A percentile compares a stretch with the other conserved stretches of the same genome.
Evolutionary conservation across 345 rosid species (phyloP).

Genomic region (Moricandia arvensis): DNA sequence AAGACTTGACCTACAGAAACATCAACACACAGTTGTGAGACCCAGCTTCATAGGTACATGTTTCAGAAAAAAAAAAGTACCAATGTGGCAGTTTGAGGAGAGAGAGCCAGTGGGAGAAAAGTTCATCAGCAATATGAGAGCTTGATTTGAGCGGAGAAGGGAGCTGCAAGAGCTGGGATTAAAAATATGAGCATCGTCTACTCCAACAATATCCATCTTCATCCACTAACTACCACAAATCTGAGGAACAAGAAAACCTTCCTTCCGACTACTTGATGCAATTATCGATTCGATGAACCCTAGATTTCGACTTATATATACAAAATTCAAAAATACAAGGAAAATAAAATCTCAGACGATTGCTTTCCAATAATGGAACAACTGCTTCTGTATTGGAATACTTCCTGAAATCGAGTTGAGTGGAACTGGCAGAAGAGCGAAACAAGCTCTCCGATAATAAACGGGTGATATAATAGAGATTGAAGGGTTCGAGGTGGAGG

Average conservation of each 20-base stretch:
- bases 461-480: not conserved
- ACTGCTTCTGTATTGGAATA: not conserved
- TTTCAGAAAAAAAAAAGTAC: conserved; percentile 35
- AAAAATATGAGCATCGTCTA: conserved; percentile 41
- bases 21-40: not conserved
- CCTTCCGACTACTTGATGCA: not conserved
- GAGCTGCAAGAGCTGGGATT: conserved; percentile 67
- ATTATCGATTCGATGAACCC: not conserved
- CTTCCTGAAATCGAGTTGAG: not conserved
- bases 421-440: not conserved
- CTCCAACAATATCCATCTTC: conserved; percentile 27
- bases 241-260: not conserved
- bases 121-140: conserved; percentile 52
- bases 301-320: not conserved
- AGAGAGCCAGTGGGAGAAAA: conserved; percentile 88
- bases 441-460: not conserved
- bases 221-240: conserved; percentile 20
- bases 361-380: not conserved
- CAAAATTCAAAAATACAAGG: not conserved
- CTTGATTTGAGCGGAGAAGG: conserved; percentile 49
- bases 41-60: too few relatives aligned
- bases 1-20: conserved; percentile 56
- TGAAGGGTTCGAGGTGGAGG: not conserved
- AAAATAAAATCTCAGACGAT: not conserved
- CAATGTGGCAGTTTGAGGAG: conserved; percentile 59